Evolutionary conservation across 345 rosid species (phyloP), one percentile per base, ranked within the genome.

Genomic region (Abelmoschus esculentus): DNA sequence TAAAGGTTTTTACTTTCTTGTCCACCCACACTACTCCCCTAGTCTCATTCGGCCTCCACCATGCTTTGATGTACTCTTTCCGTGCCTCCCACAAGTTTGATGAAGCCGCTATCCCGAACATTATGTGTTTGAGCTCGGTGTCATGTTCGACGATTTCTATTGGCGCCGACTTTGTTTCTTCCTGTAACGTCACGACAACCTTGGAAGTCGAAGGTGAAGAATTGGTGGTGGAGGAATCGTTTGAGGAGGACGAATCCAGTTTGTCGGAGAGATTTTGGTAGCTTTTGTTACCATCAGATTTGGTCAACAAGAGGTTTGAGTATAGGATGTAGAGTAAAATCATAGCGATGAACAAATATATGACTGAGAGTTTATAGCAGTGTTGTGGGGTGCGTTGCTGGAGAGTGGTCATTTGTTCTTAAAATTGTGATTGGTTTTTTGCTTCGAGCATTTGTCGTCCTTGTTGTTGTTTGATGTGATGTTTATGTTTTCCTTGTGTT

Each of bases 11-110:
- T 44, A 86, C 91, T 50, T 49, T 67, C 79, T 67, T 74, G 54
- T 93, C 98, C 55, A 87, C 70, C 97, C 93, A 90, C 49, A 87
- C 93, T 1, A 87, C 78, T 4, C 93, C 96, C 63, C 96, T 81
- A 10, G 54, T 49, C 54, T 49, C 54, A 12, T 49, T 49, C 7
- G 54, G 54, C 17, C 17, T 15, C 54, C 54, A 90, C 96, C 97
- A 86, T 19, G 81, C 52, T 70, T 90, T 92, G 14, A 92, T 91
- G 72, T 93, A 90, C 74, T 87, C 87, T 72, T 93, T 89, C 56
- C 98, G 79, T 15, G 73, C 79, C 26, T 93, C 86, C 90, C 93
- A 89, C 22, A 89, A 73, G 47, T 76, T 80, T 0, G 93, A 78
- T 1, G 96, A 89, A 0, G 90, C 93, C 0, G 90, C 96, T 1